These are phyloP conservation scores for Domatiomyces catenatus DNA, from an alignment of 2,329 filamentous ascomycete genomes.

Conservation along the genomic window DNA sequence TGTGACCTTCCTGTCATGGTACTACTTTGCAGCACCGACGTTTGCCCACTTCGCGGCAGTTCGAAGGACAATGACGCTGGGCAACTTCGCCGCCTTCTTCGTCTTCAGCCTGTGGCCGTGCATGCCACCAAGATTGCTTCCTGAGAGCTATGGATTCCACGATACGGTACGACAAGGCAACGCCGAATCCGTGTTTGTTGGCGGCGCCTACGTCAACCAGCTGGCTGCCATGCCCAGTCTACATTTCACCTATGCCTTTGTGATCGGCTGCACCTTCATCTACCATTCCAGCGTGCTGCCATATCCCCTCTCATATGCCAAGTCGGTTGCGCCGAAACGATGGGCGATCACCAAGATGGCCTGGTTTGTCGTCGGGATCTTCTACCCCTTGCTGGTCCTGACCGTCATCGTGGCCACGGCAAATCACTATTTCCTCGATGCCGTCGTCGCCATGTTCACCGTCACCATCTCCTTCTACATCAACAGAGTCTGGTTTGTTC, in stretches of 20 bases:
- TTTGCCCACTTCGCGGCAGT: conserved; percentile 40
- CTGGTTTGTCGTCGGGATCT: conserved; percentile 33
- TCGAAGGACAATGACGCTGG: conserved; percentile 46
- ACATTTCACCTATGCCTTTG: conserved; percentile 42
- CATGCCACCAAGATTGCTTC: conserved; percentile 48
- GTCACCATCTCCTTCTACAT: conserved; percentile 33
- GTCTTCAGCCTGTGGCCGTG: conserved; percentile 49
- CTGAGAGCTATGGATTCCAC: conserved; percentile 44
- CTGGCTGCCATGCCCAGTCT: conserved; percentile 44
- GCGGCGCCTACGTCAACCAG: conserved; percentile 42
- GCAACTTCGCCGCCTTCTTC: conserved; percentile 45
- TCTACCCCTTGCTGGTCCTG: conserved; percentile 36
- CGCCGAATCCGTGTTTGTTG: conserved; percentile 40
- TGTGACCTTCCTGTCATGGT: conserved; percentile 31
- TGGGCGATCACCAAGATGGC: conserved; percentile 12
- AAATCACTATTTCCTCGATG: conserved; percentile 45
- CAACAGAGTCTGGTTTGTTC: conserved; percentile 36
- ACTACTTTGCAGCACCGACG: conserved; percentile 26
- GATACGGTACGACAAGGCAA: conserved; percentile 45
- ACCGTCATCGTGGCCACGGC: conserved; percentile 41
- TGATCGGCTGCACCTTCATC: conserved; percentile 38
- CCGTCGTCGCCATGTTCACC: conserved; percentile 34
- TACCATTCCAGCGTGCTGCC: conserved; percentile 37
- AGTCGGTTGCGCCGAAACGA: conserved; percentile 26
- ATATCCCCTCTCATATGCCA: conserved; percentile 17